Percentiles rank a stretch among this genome's conserved stretches.
These are phyloP conservation scores for Aspergillus chevalieri DNA, from an alignment of 2,329 filamentous ascomycete species.

Conservation along the genomic window DNA sequence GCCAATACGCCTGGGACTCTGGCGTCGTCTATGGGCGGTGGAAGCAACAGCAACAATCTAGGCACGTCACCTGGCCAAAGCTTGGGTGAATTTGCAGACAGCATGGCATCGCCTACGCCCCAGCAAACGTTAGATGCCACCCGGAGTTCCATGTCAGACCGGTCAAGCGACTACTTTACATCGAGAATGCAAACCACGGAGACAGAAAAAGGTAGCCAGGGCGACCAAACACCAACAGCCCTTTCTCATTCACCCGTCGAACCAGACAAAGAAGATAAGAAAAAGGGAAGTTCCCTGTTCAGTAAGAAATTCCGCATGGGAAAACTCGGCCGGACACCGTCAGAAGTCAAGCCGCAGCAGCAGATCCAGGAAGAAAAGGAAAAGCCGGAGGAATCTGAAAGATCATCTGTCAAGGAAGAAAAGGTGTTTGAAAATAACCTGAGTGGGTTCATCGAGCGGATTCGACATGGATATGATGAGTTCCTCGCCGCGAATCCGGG, in stretches of 20 bases:
- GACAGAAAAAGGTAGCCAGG: slow-evolving; percentile 45
- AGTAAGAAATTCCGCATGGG: slow-evolving; percentile 81
- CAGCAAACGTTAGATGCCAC: slow-evolving; percentile 46
- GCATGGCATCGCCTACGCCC: slow-evolving; percentile 30
- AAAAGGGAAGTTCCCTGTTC: slow-evolving; percentile 57
- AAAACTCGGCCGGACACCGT: slow-evolving; percentile 66
- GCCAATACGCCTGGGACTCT: slow-evolving; percentile 56
- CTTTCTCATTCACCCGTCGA: slow-evolving; percentile 49
- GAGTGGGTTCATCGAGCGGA: slow-evolving; percentile 40
- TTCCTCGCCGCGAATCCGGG: slow-evolving; percentile 33
- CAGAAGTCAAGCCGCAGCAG: slow-evolving; percentile 61
- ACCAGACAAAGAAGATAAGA: slow-evolving; percentile 57
- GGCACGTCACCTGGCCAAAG: slow-evolving; percentile 25
- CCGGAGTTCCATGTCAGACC: slow-evolving; percentile 54
- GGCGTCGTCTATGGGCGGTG: slow-evolving; percentile 24
- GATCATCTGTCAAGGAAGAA: slow-evolving; percentile 47
- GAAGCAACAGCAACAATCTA: slow-evolving; percentile 20
- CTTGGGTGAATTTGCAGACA: slow-evolving; percentile 25
- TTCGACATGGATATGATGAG: slow-evolving; percentile 43
- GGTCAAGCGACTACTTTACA: slow-evolving; percentile 69
- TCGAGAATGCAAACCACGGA: slow-evolving; percentile 47
- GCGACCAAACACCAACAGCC: slow-evolving; percentile 40
- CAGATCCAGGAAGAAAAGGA: slow-evolving; percentile 56
- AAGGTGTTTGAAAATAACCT: slow-evolving; percentile 43
- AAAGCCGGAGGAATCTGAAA: slow-evolving; percentile 55